Conservation (phyloP, 768 basidiomycete genomes). For the Leccinum subtestaceum region DNA sequence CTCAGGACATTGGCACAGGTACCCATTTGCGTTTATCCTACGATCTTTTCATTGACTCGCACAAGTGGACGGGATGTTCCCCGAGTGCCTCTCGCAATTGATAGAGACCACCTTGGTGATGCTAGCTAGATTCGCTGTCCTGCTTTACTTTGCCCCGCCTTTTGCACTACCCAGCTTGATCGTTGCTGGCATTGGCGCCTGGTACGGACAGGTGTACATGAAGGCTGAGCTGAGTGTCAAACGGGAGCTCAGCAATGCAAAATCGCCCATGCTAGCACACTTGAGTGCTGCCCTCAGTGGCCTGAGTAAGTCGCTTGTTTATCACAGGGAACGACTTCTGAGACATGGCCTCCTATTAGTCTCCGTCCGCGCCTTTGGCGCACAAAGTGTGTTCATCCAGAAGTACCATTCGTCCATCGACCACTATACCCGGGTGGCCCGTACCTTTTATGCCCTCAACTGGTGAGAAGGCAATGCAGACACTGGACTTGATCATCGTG, state of each 20-base stretch:
- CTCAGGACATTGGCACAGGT: conserved; percentile 49
- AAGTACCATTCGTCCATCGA: conserved; percentile 34
- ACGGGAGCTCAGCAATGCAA: conserved; percentile 26
- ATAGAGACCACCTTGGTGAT: conserved; percentile 8
- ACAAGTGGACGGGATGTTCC: conserved; percentile 11
- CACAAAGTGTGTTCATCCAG: conserved; percentile 26
- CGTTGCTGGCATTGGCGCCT: conserved; percentile 29
- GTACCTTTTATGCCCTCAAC: conserved; percentile 33
- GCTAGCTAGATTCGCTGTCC: not conserved
- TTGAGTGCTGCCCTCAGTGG: conserved; percentile 15
- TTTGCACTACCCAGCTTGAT: conserved; percentile 27
- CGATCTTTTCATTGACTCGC: not conserved
- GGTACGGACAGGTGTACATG: conserved; percentile 40
- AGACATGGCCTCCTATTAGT: conserved; percentile 19
- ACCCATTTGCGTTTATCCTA: not conserved
- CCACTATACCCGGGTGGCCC: conserved; percentile 27
- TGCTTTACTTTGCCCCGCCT: conserved; percentile 12
- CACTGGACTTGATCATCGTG: not conserved
- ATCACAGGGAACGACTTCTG: not conserved
- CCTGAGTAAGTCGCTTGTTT: conserved; percentile 8
- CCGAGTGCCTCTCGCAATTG: not conserved
- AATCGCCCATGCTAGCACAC: conserved; percentile 16
- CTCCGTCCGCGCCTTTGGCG: conserved; percentile 42
- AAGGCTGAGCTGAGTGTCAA: conserved; percentile 40
- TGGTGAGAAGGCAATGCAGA: conserved; percentile 1